Evolutionary conservation across 345 rosid species (phyloP).

Genomic region (Murraya paniculata): DNA sequence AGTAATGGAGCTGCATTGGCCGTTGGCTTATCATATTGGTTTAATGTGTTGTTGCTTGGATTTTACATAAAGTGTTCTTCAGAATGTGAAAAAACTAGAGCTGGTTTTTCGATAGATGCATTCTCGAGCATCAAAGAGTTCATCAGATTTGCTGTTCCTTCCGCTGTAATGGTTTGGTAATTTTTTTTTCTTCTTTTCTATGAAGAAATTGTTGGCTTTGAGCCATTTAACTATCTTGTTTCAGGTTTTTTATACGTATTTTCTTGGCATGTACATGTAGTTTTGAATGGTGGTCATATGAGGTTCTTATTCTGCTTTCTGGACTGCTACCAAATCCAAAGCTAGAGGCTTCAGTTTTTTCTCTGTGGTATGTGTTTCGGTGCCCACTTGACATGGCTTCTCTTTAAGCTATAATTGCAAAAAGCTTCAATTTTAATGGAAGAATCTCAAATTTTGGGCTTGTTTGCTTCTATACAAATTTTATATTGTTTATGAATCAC

Average conservation of each 20-base stretch:
- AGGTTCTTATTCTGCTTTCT: constrained; percentile 35
- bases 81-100: constrained; percentile 23
- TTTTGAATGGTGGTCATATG: constrained; percentile 47
- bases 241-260: neutral
- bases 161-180: constrained; percentile 28
- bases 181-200: neutral
- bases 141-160: constrained; percentile 23
- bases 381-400: neutral
- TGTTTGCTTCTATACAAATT: too few relatives aligned
- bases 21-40: constrained; percentile 23
- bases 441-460: too few relatives aligned
- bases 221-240: neutral
- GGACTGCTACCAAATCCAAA: constrained; percentile 38
- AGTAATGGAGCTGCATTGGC: constrained; percentile 25
- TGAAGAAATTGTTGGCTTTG: too few relatives aligned
- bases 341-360: constrained; percentile 35
- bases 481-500: too few relatives aligned
- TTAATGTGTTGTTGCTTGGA: constrained; percentile 22
- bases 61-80: constrained; percentile 15
- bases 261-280: constrained; percentile 10
- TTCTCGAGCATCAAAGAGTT: constrained; percentile 24
- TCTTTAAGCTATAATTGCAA: too few relatives aligned
- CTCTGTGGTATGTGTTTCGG: constrained; percentile 22
- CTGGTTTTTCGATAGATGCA: constrained; percentile 14
- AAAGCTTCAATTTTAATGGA: too few relatives aligned